Percentiles rank a stretch among this genome's conserved stretches.
Conservation (phyloP, 1,139 yeast genomes). For the Yamadazyma pseudoaaseri region DNA sequence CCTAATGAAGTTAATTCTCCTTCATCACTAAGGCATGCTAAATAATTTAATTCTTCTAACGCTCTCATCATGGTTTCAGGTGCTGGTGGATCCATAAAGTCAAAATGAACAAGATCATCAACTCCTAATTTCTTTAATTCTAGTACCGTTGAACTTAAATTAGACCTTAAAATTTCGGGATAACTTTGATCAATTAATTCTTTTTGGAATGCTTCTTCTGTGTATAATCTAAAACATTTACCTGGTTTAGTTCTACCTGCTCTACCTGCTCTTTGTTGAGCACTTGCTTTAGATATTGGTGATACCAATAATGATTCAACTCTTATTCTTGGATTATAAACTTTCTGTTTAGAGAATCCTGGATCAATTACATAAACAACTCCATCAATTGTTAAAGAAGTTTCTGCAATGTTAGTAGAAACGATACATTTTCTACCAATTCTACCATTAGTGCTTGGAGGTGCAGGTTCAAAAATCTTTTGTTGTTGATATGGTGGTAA, state of each 20-base stretch:
- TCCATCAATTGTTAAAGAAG: constrained; percentile 96
- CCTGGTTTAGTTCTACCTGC: constrained; percentile 99
- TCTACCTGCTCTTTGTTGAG: constrained; percentile 99
- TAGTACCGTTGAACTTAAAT: constrained; percentile 86
- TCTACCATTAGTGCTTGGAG: constrained; percentile 68
- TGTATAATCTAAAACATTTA: constrained; percentile 91
- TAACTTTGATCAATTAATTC: constrained; percentile 93
- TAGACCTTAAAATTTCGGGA: constrained; percentile 91
- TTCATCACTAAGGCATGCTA: constrained; percentile 87
- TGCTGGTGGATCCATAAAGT: constrained; percentile 99
- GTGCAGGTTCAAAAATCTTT: constrained; percentile 89
- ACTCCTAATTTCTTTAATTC: constrained; percentile 92
- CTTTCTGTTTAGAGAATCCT: constrained; percentile 95
- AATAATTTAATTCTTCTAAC: constrained; percentile 86
- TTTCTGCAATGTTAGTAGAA: constrained; percentile 97
- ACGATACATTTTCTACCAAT: constrained; percentile 93
- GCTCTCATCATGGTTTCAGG: constrained; percentile 99
- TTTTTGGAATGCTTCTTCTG: constrained; percentile 94
- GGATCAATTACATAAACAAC: constrained; percentile 97
- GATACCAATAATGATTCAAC: constrained; percentile 93
- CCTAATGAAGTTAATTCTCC: constrained; percentile 91
- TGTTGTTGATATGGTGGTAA: constrained; percentile 96
- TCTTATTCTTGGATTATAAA: constrained; percentile 92
- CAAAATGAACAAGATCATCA: constrained; percentile 95
- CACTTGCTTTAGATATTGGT: constrained; percentile 95